Base-by-base conservation (phyloP, 2,329 filamentous ascomycete genomes). In the Orbilia brochopaga region DNA sequence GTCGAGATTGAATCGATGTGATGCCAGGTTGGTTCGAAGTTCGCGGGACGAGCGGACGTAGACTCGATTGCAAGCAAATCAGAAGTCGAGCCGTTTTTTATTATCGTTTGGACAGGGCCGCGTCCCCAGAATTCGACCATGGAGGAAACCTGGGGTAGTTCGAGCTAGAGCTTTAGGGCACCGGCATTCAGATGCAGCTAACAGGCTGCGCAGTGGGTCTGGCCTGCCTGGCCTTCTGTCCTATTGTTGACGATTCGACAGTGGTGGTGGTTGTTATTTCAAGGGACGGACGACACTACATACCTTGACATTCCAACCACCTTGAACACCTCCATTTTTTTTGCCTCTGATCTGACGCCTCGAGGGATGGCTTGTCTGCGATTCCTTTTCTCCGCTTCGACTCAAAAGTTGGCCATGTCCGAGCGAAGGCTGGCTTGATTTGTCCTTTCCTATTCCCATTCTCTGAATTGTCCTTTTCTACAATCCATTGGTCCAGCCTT, bases 251-350 rank as follows among this genome's bases (percentile, higher is more conserved):
- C 62, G 53, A 40, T 62, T 24, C 51, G 17, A 58, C 58, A 19
- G 58, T 54, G 55, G 62, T 58, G 59, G n/a, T 54, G 37, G 37
- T 23, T 56, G 48, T 63, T 62, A 32, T 19, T 58, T 63, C 65
- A 70, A 70, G 58, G 65, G 54, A 70, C 66, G 53, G 59, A 44
- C 27, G 27, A 32, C 27, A 32, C 42, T 69, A 69, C 56, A 57
- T 42, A 63, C 65, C 65, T 69, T 63, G 59, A 63, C 65, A 58
- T 64, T 64, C 60, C 66, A 69, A 70, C 66, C 66, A 70, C 66
- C 66, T 70, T 61, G 61, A 55, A 53, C 53, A 60, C 53, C 54
- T 70, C 66, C 55, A 60, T 42, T 63, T 40, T 55, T 69, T 58
- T 69, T 51, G 37, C 64, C 61, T 57, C 37, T 42, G n/a, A 15